Evolutionary conservation across 371 early-diverging fungal species (phyloP).

Genomic region (Syncephalastrum racemosum): DNA sequence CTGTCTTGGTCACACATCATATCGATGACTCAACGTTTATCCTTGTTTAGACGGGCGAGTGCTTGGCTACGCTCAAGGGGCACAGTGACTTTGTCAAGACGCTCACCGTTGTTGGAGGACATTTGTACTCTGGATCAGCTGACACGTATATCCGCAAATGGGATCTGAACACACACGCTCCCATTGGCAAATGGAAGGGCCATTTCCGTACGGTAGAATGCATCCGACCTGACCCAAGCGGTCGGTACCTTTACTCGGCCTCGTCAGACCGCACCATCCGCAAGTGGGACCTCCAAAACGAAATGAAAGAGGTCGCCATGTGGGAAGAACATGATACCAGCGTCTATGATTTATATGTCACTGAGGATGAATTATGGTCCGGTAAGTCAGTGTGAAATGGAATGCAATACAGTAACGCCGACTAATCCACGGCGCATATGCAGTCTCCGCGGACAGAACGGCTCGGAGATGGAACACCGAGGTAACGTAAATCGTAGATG

Average conservation of each 20-base stretch:
- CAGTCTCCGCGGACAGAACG: conserved; percentile 78
- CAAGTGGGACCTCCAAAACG: conserved; percentile 64
- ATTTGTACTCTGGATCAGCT: conserved; percentile 69
- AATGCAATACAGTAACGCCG: not conserved
- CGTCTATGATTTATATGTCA: conserved; percentile 56
- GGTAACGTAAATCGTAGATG: conserved; percentile 16
- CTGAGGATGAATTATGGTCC: conserved; percentile 68
- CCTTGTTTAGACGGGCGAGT: conserved; percentile 49
- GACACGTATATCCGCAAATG: conserved; percentile 71
- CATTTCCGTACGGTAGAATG: conserved; percentile 68
- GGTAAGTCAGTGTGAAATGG: conserved; percentile 21
- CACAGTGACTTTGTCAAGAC: conserved; percentile 81
- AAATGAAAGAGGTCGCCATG: conserved; percentile 31
- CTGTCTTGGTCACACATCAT: not conserved
- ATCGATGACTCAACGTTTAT: not conserved
- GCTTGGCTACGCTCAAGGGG: conserved; percentile 51
- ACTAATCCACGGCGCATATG: not conserved
- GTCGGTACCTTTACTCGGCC: conserved; percentile 58
- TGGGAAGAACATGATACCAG: conserved; percentile 74
- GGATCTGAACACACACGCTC: conserved; percentile 53
- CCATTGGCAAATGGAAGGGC: conserved; percentile 49
- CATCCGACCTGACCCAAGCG: conserved; percentile 48
- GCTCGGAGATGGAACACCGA: conserved; percentile 58
- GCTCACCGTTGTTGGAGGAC: conserved; percentile 44
- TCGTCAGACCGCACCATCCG: conserved; percentile 68